Evolutionary conservation across 2,329 filamentous ascomycete genomes (phyloP).

Genomic region (Neonectria punicea): DNA sequence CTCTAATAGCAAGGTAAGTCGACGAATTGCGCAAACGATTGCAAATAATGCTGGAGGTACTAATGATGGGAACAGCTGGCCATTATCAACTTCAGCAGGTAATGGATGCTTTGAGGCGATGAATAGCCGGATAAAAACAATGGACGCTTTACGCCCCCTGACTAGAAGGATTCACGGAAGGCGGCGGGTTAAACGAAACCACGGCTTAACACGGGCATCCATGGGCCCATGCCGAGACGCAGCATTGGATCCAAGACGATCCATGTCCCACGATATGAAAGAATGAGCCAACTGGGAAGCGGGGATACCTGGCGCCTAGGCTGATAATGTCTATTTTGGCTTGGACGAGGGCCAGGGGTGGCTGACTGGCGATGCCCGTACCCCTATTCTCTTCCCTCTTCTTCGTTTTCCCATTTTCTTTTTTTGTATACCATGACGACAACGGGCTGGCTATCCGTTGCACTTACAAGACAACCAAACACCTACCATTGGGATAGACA

Average conservation of each 20-base stretch:
- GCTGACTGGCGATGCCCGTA: constrained; percentile 14
- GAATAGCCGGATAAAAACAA: not conserved
- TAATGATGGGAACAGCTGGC: constrained; percentile 53
- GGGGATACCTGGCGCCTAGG: constrained; percentile 15
- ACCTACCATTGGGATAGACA: constrained; percentile 36
- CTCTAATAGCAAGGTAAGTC: constrained; percentile 69
- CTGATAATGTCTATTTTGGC: constrained; percentile 34
- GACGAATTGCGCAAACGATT: not conserved
- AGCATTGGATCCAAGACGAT: constrained; percentile 2
- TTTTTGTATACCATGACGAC: constrained; percentile 43
- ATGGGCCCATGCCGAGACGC: constrained; percentile 11
- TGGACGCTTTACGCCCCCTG: not conserved
- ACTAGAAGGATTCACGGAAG: not conserved
- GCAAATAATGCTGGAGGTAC: not conserved
- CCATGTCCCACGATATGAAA: constrained; percentile 5
- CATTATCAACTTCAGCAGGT: constrained; percentile 62
- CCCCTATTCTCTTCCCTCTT: constrained; percentile 7
- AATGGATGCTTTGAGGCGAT: constrained; percentile 14
- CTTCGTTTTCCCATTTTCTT: constrained; percentile 7
- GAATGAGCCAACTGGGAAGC: constrained; percentile 17
- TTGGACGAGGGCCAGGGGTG: constrained; percentile 19
- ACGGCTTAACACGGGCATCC: constrained; percentile 10
- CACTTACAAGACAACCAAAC: constrained; percentile 16
- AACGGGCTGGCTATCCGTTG: constrained; percentile 36
- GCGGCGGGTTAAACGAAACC: constrained; percentile 3